A percentile compares a stretch with the other conserved stretches of the same genome.
Conservation (phyloP, 352 stramenopile genomes). For the Phytophthora podocarpi region DNA sequence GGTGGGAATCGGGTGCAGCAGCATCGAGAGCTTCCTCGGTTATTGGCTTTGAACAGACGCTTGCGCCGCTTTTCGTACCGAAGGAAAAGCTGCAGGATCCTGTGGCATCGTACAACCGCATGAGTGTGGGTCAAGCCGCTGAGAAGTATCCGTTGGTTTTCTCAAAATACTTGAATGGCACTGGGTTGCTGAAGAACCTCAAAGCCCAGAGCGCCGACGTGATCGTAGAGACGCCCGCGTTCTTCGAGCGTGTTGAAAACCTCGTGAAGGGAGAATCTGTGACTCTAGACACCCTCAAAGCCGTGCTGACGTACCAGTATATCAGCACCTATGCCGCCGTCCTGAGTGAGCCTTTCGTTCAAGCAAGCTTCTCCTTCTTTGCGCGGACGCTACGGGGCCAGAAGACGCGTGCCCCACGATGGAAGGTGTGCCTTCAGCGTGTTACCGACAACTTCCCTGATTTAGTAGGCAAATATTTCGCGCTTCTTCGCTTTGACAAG, state of each 20-base stretch:
- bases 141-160: conserved; percentile 63
- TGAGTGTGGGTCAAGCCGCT: conserved; percentile 63
- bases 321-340: conserved; percentile 41
- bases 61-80: conserved; percentile 87
- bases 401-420: conserved; percentile 83
- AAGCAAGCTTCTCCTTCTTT: conserved; percentile 93
- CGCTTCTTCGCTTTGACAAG: conserved; percentile 88
- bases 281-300: conserved; percentile 51
- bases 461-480: conserved; percentile 92
- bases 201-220: conserved; percentile 43
- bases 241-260: conserved; percentile 57
- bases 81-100: conserved; percentile 92
- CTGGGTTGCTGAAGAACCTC: conserved; percentile 35
- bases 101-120: conserved; percentile 90
- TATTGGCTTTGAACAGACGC: conserved; percentile 81
- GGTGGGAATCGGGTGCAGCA: conserved; percentile 34
- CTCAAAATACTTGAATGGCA: conserved; percentile 55
- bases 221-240: conserved; percentile 65
- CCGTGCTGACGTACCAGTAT: conserved; percentile 62
- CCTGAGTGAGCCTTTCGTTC: conserved; percentile 79
- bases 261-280: conserved; percentile 44
- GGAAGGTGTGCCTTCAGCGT: conserved; percentile 87
- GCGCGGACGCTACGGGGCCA: conserved; percentile 78
- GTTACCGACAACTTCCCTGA: conserved; percentile 57
- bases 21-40: conserved; percentile 57